Evolutionary conservation across 179 eudicot species (phyloP), one percentile per base, ranked within the genome.

Genomic region (Gypsophila paniculata): DNA sequence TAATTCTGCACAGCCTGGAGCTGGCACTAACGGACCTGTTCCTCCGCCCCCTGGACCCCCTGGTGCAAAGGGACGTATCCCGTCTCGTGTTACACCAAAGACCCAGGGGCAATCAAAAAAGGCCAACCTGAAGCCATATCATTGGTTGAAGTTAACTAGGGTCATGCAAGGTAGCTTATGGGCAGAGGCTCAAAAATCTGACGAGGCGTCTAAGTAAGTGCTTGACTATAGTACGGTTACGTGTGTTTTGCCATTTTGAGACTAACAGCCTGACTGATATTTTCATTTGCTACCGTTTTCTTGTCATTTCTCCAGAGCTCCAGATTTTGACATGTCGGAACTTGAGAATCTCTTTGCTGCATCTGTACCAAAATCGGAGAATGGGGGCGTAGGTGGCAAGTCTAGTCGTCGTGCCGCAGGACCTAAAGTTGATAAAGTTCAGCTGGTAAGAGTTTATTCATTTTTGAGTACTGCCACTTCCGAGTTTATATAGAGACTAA

Each of bases 161-260:
- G 96, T 83, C 23, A 73, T 90, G 84, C 91, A 87, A 74, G 98
- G 95, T 61, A 92, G 96, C 86, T 75, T 92, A 71, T 92, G 98
- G 98, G 96, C 96, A 21, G 98, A 92, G 78, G 73, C 92, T 53
- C 96, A 87, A 67, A 92, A 87, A 81, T 66, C 86, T n/a, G 95
- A 87, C 39, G 96, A 90, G 79, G 88, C 89, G 78, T 81, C 87
- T 69, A 90, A 85, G 96, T 92, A 80, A 78, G 80, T 29, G 26
- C 25, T 44, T 71, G 25, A 53, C 21, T 29, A 49, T 18, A 21
- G 36, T 22, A 26, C 17, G 66, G 12, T 34, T 60, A 34, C 58
- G 65, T 44, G 54, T 53, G 51, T 66, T 21, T 23, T 14, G 38
- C 19, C 61, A 53, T 59, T 70, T 61, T 25, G 39, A 26, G 29